Evolutionary conservation across 306 rosid species (phyloP).

Genomic region (Sesbania bispinosa): DNA sequence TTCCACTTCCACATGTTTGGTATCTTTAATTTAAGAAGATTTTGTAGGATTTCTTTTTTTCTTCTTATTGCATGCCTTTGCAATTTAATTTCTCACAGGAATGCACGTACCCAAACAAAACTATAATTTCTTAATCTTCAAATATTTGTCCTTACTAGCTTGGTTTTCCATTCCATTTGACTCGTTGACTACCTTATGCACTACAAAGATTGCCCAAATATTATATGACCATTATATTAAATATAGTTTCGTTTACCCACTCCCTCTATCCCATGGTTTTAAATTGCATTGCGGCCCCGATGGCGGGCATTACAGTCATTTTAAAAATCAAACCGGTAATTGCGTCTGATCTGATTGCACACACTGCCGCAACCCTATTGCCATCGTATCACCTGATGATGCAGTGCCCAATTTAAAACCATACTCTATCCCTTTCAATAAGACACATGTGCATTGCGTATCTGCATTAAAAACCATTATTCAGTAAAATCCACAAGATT

Average conservation of each 20-base stretch:
- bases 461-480: not conserved
- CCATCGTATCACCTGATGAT: too few species aligned
- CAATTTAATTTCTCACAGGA: not conserved
- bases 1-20: constrained; percentile 18
- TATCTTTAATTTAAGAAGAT: constrained; percentile 7
- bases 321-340: too few species aligned
- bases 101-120: not conserved
- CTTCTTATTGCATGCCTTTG: constrained; percentile 10
- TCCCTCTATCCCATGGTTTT: too few species aligned
- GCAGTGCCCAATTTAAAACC: too few species aligned
- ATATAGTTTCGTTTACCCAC: not conserved
- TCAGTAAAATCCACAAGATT: not conserved
- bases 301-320: too few species aligned
- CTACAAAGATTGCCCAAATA: not conserved
- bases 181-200: constrained; percentile 11
- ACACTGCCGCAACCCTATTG: too few species aligned
- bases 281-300: too few species aligned
- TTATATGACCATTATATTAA: not conserved
- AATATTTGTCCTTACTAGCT: not conserved
- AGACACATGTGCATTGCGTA: not conserved
- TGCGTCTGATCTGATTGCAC: too few species aligned
- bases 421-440: not conserved
- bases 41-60: not conserved
- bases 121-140: not conserved
- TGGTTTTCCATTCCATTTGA: constrained; percentile 17